Percentiles rank a stretch among this genome's conserved stretches.
phyloP scores from a whole-genome alignment of 2,329 filamentous ascomycete species.

The Pseudocercospora crystallina region DNA sequence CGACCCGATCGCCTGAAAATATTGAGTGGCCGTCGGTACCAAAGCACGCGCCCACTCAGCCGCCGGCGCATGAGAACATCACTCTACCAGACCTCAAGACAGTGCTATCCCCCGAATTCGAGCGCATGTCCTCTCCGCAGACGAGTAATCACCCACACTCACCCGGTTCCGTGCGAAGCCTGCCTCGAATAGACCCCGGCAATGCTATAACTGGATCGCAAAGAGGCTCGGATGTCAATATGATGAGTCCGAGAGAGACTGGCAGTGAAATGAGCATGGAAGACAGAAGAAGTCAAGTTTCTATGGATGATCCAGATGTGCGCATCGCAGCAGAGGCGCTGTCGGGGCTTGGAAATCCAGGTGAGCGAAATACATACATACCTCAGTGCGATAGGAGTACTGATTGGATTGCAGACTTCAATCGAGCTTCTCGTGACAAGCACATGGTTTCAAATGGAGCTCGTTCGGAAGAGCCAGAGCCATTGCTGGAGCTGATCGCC shows the following conservation, averaged over 20 bases:
- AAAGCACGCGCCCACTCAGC: conserved; percentile 21
- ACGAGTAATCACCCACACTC: conserved; percentile 19
- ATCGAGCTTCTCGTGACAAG: conserved; percentile 12
- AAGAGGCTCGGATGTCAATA: conserved; percentile 34
- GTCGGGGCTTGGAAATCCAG: conserved; percentile 50
- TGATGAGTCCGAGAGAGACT: conserved; percentile 47
- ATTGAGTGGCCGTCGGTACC: conserved; percentile 21
- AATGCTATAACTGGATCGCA: conserved; percentile 33
- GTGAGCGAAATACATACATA: conserved; percentile 32
- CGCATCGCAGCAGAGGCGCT: conserved; percentile 52
- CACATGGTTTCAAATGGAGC: conserved; percentile 28
- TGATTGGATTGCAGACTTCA: no score
- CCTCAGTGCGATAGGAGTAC: no score
- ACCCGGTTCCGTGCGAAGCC: conserved; percentile 28
- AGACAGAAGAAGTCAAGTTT: conserved; percentile 43
- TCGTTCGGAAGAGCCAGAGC: conserved; percentile 62
- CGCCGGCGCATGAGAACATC: conserved; percentile 29
- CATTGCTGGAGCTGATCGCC: conserved; percentile 80
- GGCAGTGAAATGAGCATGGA: conserved; percentile 45
- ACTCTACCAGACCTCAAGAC: conserved; percentile 47
- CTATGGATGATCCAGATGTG: conserved; percentile 51
- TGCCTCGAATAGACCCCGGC: conserved; percentile 39
- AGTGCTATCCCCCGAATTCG: conserved; percentile 43
- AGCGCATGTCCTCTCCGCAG: conserved; percentile 31
- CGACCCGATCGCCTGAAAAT: conserved; percentile 36